Evolutionary conservation across 192 early-diverging fungal species (phyloP), one percentile per base, ranked within the genome.

Genomic region (Coemansia sp.): DNA sequence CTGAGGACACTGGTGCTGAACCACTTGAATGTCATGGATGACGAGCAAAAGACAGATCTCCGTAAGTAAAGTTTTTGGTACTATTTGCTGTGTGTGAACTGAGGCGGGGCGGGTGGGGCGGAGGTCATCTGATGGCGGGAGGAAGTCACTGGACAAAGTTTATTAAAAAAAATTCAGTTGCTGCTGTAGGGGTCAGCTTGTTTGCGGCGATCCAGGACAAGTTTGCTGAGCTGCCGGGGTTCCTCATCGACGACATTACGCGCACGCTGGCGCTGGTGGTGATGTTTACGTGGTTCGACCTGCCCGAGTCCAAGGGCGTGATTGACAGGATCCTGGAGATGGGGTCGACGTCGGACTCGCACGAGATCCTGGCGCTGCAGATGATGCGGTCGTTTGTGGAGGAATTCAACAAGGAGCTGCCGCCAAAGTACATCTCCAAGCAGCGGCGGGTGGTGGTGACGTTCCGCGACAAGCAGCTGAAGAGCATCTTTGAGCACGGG

Each of bases 361-460:
- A 88, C 64, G 75, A 81, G 18, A 70, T 89, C 31, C 73, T 91
- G 52, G 91, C 85, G 23, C 69, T 93, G 57, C 85, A 91, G 68
- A 77, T 92, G 47, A 65, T 93, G 50, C 73, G 83, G 1, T 75
- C 84, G 3, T 77, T 93, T 42, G 89, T 94, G 14, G 82, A 84
- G 47, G 92, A 94, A 74, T 92, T 93, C 74, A 92, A 91, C 79
- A 70, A 71, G 36, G 75, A 85, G 56, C 66, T 79, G 59, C 73
- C 89, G 53, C 56, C 85, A 37, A 80, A 86, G 56, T 90, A 87
- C 66, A 67, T 90, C 33, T 71, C 88, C 1, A 78, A 76, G 69
- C 89, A 92, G 71, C 80, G 91, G 47, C 93, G 93, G 31, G 84
- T 83, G 35, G 76, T 84, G 13, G 76, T 85, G 26, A 71, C 70